These are phyloP conservation scores for Volvox reticuliferus DNA, from an alignment of 139 green algal genomes.

Conservation along the genomic window DNA sequence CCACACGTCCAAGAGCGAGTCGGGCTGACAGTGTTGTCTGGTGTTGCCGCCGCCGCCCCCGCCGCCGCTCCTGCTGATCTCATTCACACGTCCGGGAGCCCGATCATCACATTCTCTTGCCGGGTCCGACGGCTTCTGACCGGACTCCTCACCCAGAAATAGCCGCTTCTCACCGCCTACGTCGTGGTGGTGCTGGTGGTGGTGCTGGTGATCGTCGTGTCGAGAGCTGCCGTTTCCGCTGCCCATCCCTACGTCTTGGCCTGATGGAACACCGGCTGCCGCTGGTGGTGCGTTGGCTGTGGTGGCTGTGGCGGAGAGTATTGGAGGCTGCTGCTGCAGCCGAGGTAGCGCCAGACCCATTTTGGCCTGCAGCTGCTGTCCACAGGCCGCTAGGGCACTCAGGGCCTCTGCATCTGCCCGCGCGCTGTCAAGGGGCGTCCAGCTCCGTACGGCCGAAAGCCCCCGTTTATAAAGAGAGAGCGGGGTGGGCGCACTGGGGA, in stretches of 20 bases:
- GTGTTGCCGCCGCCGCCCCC: neutral
- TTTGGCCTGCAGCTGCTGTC: neutral
- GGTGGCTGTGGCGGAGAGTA: neutral
- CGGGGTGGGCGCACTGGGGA: neutral
- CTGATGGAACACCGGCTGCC: neutral
- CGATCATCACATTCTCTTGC: neutral
- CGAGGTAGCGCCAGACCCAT: neutral
- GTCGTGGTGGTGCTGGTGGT: neutral
- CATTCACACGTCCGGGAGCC: too few species aligned
- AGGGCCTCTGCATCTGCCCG: neutral
- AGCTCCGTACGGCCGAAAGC: neutral
- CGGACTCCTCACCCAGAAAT: neutral
- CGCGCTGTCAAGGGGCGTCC: slow-evolving; percentile 1
- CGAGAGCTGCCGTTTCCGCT: neutral
- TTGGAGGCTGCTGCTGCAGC: neutral
- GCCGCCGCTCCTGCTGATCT: neutral
- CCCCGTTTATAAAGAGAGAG: slow-evolving; percentile 21
- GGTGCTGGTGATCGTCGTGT: neutral
- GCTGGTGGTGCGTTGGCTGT: neutral
- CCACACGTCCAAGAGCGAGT: neutral
- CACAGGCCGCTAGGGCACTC: neutral
- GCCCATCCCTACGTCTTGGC: neutral
- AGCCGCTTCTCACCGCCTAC: neutral
- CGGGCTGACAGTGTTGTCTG: neutral
- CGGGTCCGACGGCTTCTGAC: neutral